These are phyloP conservation scores for Beauveria caledonica DNA, from an alignment of 2,329 filamentous ascomycete genomes.

Conservation along the genomic window DNA sequence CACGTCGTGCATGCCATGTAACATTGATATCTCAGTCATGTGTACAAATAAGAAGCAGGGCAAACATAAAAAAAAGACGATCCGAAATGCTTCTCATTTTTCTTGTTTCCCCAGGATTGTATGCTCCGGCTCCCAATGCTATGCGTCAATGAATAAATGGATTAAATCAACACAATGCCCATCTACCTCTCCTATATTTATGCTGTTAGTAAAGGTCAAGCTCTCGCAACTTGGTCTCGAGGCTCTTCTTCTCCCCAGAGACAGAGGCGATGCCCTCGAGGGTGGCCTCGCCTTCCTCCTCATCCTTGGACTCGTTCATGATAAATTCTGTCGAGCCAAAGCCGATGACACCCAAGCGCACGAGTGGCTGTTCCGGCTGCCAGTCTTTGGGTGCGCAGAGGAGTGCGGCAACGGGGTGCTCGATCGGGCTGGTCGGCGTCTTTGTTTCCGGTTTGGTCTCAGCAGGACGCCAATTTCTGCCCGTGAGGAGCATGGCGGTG, in stretches of 20 bases:
- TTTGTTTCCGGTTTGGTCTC: neutral
- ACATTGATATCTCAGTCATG: neutral
- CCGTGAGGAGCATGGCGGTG: slow-evolving; percentile 6
- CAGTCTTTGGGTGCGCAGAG: slow-evolving; percentile 14
- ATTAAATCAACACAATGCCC: neutral
- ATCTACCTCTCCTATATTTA: neutral
- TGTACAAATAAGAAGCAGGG: neutral
- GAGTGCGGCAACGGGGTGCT: slow-evolving; percentile 3
- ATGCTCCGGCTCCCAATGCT: slow-evolving; percentile 6
- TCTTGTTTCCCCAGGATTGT: neutral
- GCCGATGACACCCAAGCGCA: slow-evolving; percentile 25
- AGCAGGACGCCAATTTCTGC: slow-evolving; percentile 1
- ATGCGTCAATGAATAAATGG: neutral
- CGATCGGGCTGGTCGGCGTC: neutral
- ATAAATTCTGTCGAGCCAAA: slow-evolving; percentile 20
- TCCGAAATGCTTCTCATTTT: neutral
- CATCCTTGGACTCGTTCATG: slow-evolving; percentile 15
- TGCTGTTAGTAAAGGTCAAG: slow-evolving; percentile 27
- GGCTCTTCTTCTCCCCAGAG: slow-evolving; percentile 16
- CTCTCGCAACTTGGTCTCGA: slow-evolving; percentile 23
- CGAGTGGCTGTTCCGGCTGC: slow-evolving; percentile 20
- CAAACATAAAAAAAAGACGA: neutral
- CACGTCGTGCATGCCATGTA: neutral
- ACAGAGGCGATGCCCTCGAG: slow-evolving; percentile 22
- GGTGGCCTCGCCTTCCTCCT: slow-evolving; percentile 14